Evolutionary conservation across 768 basidiomycete species (phyloP).

Genomic region (Pleurotus cornucopiae): DNA sequence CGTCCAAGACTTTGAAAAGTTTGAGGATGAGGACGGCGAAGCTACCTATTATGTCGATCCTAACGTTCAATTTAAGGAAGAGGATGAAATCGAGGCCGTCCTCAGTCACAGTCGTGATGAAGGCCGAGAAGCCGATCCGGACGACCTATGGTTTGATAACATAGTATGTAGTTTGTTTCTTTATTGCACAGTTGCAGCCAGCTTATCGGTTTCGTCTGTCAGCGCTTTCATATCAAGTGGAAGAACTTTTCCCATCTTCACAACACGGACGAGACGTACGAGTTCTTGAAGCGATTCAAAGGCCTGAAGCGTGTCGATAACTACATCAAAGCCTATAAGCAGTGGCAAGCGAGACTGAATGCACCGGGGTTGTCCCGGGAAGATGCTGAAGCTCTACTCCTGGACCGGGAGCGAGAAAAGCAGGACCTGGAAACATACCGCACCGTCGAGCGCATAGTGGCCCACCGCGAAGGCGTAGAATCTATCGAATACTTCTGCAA

Average conservation of each 20-base stretch:
- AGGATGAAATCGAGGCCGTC: constrained; percentile 91
- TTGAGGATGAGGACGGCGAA: constrained; percentile 56
- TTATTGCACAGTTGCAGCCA: no score
- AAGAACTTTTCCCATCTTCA: constrained; percentile 97
- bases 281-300: constrained; percentile 91
- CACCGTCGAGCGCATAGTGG: constrained; percentile 86
- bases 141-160: constrained; percentile 86
- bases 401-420: constrained; percentile 88
- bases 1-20: constrained; percentile 73
- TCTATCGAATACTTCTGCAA: constrained; percentile 92
- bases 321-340: constrained; percentile 90
- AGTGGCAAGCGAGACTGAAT: constrained; percentile 61
- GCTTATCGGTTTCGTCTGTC: neutral
- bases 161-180: constrained; percentile 47
- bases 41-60: constrained; percentile 55
- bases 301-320: constrained; percentile 98
- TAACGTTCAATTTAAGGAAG: constrained; percentile 52
- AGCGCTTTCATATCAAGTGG: constrained; percentile 99
- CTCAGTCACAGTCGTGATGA: constrained; percentile 86
- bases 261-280: constrained; percentile 98
- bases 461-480: constrained; percentile 62
- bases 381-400: constrained; percentile 82
- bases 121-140: constrained; percentile 65
- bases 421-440: constrained; percentile 90
- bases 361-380: constrained; percentile 72